Conservation (phyloP, 2,329 filamentous ascomycete species). For the Fusarium devonianum region DNA sequence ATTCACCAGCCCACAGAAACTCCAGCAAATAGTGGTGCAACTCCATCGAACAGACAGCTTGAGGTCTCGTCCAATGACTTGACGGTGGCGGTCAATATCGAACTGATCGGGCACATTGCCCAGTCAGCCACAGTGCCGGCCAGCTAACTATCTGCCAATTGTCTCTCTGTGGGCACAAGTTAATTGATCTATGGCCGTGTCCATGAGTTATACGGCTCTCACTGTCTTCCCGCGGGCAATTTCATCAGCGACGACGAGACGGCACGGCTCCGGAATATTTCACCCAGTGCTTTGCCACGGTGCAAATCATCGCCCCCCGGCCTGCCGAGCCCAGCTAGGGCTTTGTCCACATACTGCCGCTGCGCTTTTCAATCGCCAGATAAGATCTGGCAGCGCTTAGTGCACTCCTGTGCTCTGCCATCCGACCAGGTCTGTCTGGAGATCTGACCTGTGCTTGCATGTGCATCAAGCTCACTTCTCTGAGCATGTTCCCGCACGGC, state of each 20-base stretch:
- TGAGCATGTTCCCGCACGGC: conserved; percentile 17
- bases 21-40: conserved; percentile 9
- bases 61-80: too few relatives aligned
- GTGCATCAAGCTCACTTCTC: conserved; percentile 36
- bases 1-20: conserved; percentile 1
- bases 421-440: conserved; percentile 34
- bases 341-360: conserved; percentile 42
- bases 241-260: conserved; percentile 13
- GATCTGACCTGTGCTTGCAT: conserved; percentile 43
- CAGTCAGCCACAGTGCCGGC: too few relatives aligned
- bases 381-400: conserved; percentile 44
- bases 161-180: too few relatives aligned
- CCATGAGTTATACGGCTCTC: too few relatives aligned
- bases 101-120: too few relatives aligned
- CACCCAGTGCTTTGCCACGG: conserved; percentile 27
- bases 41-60: too few relatives aligned
- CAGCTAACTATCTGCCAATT: too few relatives aligned
- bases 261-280: conserved; percentile 34
- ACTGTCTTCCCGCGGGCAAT: too few relatives aligned
- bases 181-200: too few relatives aligned
- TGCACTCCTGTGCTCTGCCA: conserved; percentile 41
- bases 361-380: conserved; percentile 38
- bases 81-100: too few relatives aligned
- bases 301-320: conserved; percentile 28
- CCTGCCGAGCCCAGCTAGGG: conserved; percentile 35